Base-by-base conservation (phyloP, 768 basidiomycete genomes). In the Termitomyces sp. region DNA sequence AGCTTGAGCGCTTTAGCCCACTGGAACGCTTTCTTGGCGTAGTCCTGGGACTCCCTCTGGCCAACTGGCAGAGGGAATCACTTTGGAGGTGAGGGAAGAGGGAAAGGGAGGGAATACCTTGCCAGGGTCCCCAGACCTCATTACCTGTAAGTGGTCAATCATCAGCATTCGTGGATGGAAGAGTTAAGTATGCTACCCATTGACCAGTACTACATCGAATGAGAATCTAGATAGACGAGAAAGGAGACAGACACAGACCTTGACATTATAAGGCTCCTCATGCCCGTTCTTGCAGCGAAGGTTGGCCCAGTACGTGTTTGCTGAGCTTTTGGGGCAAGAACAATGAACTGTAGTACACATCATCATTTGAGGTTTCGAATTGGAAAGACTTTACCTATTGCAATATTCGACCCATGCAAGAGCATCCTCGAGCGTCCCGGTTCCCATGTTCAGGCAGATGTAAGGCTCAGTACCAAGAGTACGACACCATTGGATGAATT, bases 361-460 rank as follows among this genome's bases (percentile, higher is more conserved):
- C 2, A 2, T 16, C 24, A 5, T 42, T 15, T 9, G n/a, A 36
- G 22, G 18, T n/a, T 16, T 8, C 0, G 6, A 8, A 8, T 2
- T 4, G 3, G 34, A 24, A 16, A 52, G 44, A 18, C 34, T 24
- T 34, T 37, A 74, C 76, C 82, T 80, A 59, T 86, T 86, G 66
- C 84, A 85, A 67, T 86, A 87, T 60, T 87, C 85, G 16, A 86
- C 58, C 84, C 81, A 85, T 7, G 75, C 78, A 24, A 87, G 69
- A 0, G 84, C 84, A 44, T 85, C 84, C 57, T 84, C 82, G 8
- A 83, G 72, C 0, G 82, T 84, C 4, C 85, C 84, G 0, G 83
- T 85, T 5, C 84, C 85, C 84, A 86, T 85, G 67, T 85, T 85
- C 31, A 85, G 64, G 61, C 83, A 82, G 49, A 86, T 78, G 65